Base-by-base conservation (phyloP, 2,329 filamentous ascomycete species). In the Ophiostoma himal-ulmi region DNA sequence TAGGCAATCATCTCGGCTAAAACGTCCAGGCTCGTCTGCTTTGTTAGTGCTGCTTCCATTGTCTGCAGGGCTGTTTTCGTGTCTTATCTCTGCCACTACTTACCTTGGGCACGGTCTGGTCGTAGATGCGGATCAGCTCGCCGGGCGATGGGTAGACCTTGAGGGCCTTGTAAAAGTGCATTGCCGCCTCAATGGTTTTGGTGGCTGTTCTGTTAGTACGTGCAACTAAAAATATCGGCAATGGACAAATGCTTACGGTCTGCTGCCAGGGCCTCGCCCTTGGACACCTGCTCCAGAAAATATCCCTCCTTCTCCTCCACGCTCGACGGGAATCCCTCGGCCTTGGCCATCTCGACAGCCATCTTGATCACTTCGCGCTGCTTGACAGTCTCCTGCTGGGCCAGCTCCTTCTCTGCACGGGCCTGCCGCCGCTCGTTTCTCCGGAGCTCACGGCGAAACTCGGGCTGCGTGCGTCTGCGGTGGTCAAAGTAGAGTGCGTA, bases 21-120 rank as follows among this genome's bases (percentile, higher is more conserved):
- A 76, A 98, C 90, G 80, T 99, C 94, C 76, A 99, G 89, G 76
- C 98, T 92, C 73, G 94, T 89, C 91, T 95, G 74, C 20, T 10
- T 26, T 39, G 66, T 70, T 64, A 70, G 69, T n/a, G 2, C 0
- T 14, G n/a, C 26, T 17, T 14, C 5, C 26, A 2, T 36, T n/a
- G 11, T 30, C 20, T 39, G 30, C 30, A 30, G 26, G 26, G 3
- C 52, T 60, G 20, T 26, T 17, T 20, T 17, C 11, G 17, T 36
- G 3, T 17, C 1, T 17, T 17, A 4, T 8, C 1, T 48, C 14
- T 22, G n/a, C 13, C 10, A 34, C 37, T 17, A 14, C 73, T 36
- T 81, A 93, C 94, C 91, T 97, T 97, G 76, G 94, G 91, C 65
- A 98, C 94, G 41, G 95, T 98, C 88, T 96, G 97, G 81, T 99